phyloP scores from a whole-genome alignment of 2,329 filamentous ascomycete genomes.

The Didymella keratinophila region DNA sequence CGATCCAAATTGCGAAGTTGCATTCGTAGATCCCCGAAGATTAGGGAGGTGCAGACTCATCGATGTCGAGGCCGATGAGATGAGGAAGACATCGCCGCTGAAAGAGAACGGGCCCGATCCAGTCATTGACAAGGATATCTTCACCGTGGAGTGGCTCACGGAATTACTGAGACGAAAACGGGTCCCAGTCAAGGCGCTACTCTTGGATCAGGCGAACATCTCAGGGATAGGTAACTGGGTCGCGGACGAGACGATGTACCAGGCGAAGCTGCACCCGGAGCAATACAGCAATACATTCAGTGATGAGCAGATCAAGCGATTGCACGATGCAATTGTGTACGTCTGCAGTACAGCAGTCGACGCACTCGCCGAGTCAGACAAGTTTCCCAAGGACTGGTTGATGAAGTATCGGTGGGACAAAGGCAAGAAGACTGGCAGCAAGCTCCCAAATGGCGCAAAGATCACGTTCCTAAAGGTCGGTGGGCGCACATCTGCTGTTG shows the following conservation, averaged over 20 bases:
- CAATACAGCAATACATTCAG: conserved; percentile 87
- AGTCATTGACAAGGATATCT: conserved; percentile 77
- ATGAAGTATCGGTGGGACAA: conserved; percentile 92
- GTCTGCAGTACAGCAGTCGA: conserved; percentile 84
- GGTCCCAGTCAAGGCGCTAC: conserved; percentile 86
- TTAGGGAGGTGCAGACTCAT: conserved; percentile 83
- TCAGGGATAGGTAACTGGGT: conserved; percentile 98
- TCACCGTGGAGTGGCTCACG: conserved; percentile 80
- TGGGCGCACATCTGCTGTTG: conserved; percentile 88
- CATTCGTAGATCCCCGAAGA: conserved; percentile 84
- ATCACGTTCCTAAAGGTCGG: conserved; percentile 89
- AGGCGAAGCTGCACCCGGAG: conserved; percentile 88
- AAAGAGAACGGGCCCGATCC: conserved; percentile 95
- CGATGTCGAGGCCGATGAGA: conserved; percentile 77
- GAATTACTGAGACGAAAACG: conserved; percentile 75
- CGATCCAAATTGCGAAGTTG: conserved; percentile 68
- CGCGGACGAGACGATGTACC: conserved; percentile 90
- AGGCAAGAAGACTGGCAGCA: conserved; percentile 74
- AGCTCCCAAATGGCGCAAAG: conserved; percentile 82
- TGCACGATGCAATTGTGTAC: conserved; percentile 77
- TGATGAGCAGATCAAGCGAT: conserved; percentile 71
- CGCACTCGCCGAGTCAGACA: conserved; percentile 78
- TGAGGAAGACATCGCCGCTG: conserved; percentile 78
- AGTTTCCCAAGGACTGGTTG: conserved; percentile 85
- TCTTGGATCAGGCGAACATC: conserved; percentile 87